Base-by-base conservation (phyloP, 2,329 filamentous ascomycete genomes). In the Lachnellula arida region DNA sequence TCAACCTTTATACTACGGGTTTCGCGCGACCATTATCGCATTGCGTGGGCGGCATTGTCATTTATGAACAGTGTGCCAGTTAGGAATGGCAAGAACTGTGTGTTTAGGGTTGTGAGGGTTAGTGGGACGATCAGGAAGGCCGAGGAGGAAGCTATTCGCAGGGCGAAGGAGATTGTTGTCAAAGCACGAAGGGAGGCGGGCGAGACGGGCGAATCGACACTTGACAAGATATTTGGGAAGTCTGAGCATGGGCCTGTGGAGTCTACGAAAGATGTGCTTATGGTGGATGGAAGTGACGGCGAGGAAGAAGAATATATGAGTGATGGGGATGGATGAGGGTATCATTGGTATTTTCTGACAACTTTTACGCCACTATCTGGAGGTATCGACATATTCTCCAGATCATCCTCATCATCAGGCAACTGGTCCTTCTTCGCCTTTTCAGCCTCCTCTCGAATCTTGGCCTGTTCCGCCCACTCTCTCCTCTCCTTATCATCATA, bases 101-200 rank as follows among this genome's bases (percentile, higher is more conserved):
- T 93, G 1, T 88, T 96, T 60, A 85, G 87, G 46, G 91, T 99
- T 14, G 83, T 96, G 6, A 81, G 89, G 59, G 90, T 97, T 14
- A 94, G 89, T 62, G 94, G 93, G 15, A 99, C 94, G 3, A 96
- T 99, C 67, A 87, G 86, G 64, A 96, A 96, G 72, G 87, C 85
- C 2, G 92, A 97, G 72, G 86, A 96, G 69, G 92, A 96, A 72
- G 91, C 91, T 37, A 88, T 97, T 65, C 81, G 86, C 4, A 80
- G 89, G 58, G 89, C 91, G 43, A 85, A 88, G 63, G 77, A 79
- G 55, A 81, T 91, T 55, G 86, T 96, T 57, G 75, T 88, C 44
- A 81, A 84, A 32, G 85, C 87, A 51, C 81, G 61, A 81, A 67
- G 80, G 79, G 28, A 76, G 71, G 46, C 74, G 73, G 67, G 73